Evolutionary conservation across 2,329 filamentous ascomycete genomes (phyloP), one percentile per base, ranked within the genome.

Genomic region (Penicillium sp.): DNA sequence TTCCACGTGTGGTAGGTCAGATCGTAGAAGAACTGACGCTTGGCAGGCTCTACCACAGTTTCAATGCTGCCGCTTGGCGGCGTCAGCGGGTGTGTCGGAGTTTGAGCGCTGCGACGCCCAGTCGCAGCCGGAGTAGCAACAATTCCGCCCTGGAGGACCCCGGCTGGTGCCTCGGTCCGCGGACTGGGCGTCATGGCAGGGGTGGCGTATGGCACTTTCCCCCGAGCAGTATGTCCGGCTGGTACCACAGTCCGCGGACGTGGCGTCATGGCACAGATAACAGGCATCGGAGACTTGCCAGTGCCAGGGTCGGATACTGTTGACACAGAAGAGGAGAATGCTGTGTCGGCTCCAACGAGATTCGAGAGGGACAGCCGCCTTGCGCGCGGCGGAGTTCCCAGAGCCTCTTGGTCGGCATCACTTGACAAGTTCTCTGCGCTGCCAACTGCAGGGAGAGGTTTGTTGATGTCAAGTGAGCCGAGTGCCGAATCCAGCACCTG

Each of bases 1-100:
- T 51, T 61, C 73, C 83, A 73, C 69, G 78, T 14, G 75, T 77
- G 16, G 74, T 78, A 56, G 73, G 82, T 53, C 73, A 80, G 48
- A 76, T 83, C 61, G 54, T 58, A 68, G 44, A 64, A 63, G 27
- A 28, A 28, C 27, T 28, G 27, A 28, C 27, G 1, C 38, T 61
- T 67, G 27, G 30, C 27, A 11, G 27, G 27, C 27, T 7, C 16
- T 33, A 39, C 10, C 5, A 14, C 18, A 27, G 20, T 39, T 36
- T 48, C 4, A 11, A 39, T 31, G 14, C 25, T 18, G 20, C 22
- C 8, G 18, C 13, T 16, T 13, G 11, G 1, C 11, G 28, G 14
- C 13, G 11, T 13, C 11, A 1, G n/a, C n/a, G n/a, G n/a, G 33
- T 36, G 33, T 36, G 33, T 10, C 2, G n/a, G 33, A 36, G 33